Evolutionary conservation across 208 protist genomes (phyloP), one percentile per base, ranked within the genome.

Genomic region (Wallacemonas sp.): DNA sequence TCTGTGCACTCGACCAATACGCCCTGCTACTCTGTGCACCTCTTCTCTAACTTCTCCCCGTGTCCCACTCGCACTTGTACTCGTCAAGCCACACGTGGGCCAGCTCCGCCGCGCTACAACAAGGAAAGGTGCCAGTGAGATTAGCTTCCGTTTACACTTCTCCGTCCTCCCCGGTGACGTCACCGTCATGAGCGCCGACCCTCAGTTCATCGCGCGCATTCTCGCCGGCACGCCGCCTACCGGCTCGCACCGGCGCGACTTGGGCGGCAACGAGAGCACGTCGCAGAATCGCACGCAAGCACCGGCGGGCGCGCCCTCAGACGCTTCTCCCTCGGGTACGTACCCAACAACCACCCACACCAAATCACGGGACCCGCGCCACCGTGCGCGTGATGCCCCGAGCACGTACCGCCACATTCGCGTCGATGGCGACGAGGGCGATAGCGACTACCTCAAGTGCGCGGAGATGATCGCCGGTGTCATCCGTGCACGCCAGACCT

Each of bases 381-480:
- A 17, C 24, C 46, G 50, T n/a, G 30, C 38, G 44, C 48, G 36
- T n/a, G 71, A 55, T 29, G 58, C 32, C 13, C 17, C 26, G 9
- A 29, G 19, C 17, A 83, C 72, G 29, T 93, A 90, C 50, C 73
- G 85, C 41, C 79, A 85, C 48, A 81, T 95, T 42, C 71, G 79
- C 44, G 85, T 92, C 58, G 85, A 93, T 48, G 90, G 85, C 12
- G 90, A 90, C 29, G 83, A 87, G 55, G 81, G 83, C 26, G 85
- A 90, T 59, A 63, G 76, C 57, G 85, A 95, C 67, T 95, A 89
- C 68, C 22, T 79, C 34, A 91, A 81, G 62, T 92, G 80, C 54
- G 90, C 79, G 0, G 84, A 81, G 29, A 65, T 89, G 22, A 90
- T 95, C 24, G 81, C 86, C 2, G 75, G 71, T 33, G 66, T 89